Evolutionary conservation across 352 stramenopile species (phyloP).

Genomic region (Phytophthora macrochlamydospora): DNA sequence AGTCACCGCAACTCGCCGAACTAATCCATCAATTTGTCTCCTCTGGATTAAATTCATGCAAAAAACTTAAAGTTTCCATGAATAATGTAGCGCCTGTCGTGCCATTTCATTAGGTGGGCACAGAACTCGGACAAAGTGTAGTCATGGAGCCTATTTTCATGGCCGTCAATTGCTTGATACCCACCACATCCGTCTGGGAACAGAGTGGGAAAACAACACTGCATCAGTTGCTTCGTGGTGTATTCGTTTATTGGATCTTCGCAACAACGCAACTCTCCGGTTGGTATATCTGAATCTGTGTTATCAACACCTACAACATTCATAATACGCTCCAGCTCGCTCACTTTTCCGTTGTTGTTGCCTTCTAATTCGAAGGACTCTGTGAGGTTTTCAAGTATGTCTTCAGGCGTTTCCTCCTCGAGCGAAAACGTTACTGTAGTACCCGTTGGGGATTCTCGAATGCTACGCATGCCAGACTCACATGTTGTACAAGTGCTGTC

Average conservation of each 20-base stretch:
- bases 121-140: conserved; percentile 20
- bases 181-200: conserved; percentile 10
- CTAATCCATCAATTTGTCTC: conserved; percentile 19
- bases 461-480: not conserved
- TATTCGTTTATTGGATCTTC: conserved; percentile 15
- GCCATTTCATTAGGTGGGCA: conserved; percentile 15
- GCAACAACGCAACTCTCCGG: not conserved
- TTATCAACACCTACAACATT: conserved; percentile 12
- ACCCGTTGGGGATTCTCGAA: no score
- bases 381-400: conserved; percentile 8
- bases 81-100: not conserved
- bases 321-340: conserved; percentile 6
- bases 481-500: not conserved
- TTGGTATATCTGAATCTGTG: conserved; percentile 21
- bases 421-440: no score
- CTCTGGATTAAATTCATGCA: conserved; percentile 29
- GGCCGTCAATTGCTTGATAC: not conserved
- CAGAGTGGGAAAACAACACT: conserved; percentile 20
- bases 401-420: not conserved
- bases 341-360: not conserved
- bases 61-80: conserved; percentile 24
- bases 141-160: conserved; percentile 4
- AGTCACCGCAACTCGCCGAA: not conserved
- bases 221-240: conserved; percentile 11
- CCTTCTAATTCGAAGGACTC: conserved; percentile 13